phyloP scores from a whole-genome alignment of 352 stramenopile species.

The Phytophthora agathidicida region DNA sequence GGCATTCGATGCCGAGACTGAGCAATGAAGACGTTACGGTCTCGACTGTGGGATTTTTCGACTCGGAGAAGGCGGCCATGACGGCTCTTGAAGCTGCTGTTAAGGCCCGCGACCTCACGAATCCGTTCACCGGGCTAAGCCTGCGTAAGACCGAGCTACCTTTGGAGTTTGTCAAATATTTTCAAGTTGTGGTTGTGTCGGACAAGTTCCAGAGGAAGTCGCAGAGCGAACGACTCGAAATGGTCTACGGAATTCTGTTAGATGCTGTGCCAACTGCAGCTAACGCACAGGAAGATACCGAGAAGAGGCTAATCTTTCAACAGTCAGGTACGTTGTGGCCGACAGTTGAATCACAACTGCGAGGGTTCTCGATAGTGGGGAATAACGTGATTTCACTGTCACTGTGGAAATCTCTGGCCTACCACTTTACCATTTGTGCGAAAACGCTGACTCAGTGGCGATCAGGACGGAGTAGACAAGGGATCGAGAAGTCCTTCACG shows the following conservation, averaged over 20 bases:
- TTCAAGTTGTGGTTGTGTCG: slow-evolving; percentile 59
- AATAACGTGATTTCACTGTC: slow-evolving; percentile 41
- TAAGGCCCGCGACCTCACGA: slow-evolving; percentile 40
- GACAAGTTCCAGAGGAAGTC: slow-evolving; percentile 52
- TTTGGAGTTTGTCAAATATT: slow-evolving; percentile 34
- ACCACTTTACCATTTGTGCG: slow-evolving; percentile 49
- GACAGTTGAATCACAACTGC: slow-evolving; percentile 20
- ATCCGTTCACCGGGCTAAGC: slow-evolving; percentile 43
- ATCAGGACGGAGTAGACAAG: slow-evolving; percentile 16
- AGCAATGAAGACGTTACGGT: slow-evolving; percentile 52
- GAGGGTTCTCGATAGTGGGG: slow-evolving; percentile 45
- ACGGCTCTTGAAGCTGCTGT: slow-evolving; percentile 46
- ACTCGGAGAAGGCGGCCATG: slow-evolving; percentile 55
- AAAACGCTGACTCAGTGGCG: slow-evolving; percentile 59
- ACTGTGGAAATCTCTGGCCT: slow-evolving; percentile 46
- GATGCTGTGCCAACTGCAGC: neutral
- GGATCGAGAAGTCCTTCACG: slow-evolving; percentile 41
- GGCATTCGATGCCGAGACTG: slow-evolving; percentile 45
- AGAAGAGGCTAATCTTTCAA: slow-evolving; percentile 1
- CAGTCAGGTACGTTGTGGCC: slow-evolving; percentile 4
- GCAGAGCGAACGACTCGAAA: slow-evolving; percentile 51
- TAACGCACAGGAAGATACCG: slow-evolving; percentile 5
- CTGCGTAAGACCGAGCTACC: slow-evolving; percentile 37
- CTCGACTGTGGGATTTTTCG: slow-evolving; percentile 59
- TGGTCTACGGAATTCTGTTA: slow-evolving; percentile 51